Evolutionary conservation across 768 basidiomycete species (phyloP).

Genomic region (Lentinula guzmanii): DNA sequence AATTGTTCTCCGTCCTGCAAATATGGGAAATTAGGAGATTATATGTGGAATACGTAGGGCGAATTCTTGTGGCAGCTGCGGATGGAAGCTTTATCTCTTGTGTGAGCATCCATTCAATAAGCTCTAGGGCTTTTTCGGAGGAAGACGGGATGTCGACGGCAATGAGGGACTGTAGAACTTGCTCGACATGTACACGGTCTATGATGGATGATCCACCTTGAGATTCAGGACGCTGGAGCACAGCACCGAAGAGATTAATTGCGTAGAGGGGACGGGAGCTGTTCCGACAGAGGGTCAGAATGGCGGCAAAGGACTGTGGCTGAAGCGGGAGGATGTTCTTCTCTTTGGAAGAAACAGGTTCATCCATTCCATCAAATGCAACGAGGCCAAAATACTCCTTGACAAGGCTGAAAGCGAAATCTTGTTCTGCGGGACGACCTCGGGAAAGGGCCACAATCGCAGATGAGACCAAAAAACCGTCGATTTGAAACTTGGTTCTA

Average conservation of each 20-base stretch:
- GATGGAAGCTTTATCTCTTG: constrained; percentile 38
- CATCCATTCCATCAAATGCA: constrained; percentile 22
- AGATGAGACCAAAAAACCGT: constrained; percentile 45
- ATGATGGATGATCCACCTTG: constrained; percentile 34
- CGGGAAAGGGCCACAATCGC: constrained; percentile 50
- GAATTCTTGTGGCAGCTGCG: constrained; percentile 33
- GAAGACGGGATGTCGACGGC: constrained; percentile 29
- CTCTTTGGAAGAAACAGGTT: constrained; percentile 26
- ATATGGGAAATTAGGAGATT: constrained; percentile 42
- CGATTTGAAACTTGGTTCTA: constrained; percentile 42
- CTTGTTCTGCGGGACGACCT: constrained; percentile 53
- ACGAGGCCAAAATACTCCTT: constrained; percentile 59
- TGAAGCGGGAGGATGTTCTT: constrained; percentile 35
- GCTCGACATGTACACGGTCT: constrained; percentile 52
- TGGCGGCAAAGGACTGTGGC: constrained; percentile 41
- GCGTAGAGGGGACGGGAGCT: constrained; percentile 41
- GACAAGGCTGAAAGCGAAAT: constrained; percentile 61
- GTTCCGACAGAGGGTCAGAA: constrained; percentile 50
- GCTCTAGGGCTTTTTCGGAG: constrained; percentile 47
- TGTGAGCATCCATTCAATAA: constrained; percentile 64
- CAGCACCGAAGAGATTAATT: constrained; percentile 53
- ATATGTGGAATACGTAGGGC: constrained; percentile 46
- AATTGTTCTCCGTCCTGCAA: constrained; percentile 62
- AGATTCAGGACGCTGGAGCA: constrained; percentile 41
- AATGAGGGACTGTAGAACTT: constrained; percentile 52